These are phyloP conservation scores for Dryadomyces quercivorus DNA, from an alignment of 2,329 filamentous ascomycete genomes.

Conservation along the genomic window DNA sequence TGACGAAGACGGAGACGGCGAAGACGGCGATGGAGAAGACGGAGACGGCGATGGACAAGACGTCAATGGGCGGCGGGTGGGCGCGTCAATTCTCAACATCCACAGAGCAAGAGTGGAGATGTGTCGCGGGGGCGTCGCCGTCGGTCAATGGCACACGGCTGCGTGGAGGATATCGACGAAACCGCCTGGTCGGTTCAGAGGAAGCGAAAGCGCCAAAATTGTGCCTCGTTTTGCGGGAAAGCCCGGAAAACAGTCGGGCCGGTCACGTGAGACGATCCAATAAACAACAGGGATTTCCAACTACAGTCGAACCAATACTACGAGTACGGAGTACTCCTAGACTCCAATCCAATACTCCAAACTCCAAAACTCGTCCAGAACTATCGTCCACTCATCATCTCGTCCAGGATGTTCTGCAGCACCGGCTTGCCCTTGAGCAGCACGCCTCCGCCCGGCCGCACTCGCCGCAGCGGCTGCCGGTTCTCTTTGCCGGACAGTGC, in stretches of 20 bases:
- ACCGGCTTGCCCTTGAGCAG: constrained; percentile 57
- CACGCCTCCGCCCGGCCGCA: constrained; percentile 46
- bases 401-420: constrained; percentile 67
- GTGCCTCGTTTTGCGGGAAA: neutral
- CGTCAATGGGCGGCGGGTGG: no score
- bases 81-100: neutral
- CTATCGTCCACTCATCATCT: constrained; percentile 31
- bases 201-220: neutral
- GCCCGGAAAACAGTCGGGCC: neutral
- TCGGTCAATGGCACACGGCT: neutral
- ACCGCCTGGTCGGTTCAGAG: neutral
- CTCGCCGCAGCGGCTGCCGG: constrained; percentile 34
- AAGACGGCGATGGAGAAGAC: no score
- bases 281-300: neutral
- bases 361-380: neutral
- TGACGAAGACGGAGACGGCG: no score
- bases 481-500: constrained; percentile 30
- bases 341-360: neutral
- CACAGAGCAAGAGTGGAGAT: neutral
- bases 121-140: neutral
- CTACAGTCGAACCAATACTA: neutral
- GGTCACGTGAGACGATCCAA: neutral
- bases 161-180: neutral
- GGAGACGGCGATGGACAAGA: no score
- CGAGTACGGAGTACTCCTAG: neutral